phyloP scores from a whole-genome alignment of 2,329 filamentous ascomycete genomes.

The Trichoderma breve region DNA sequence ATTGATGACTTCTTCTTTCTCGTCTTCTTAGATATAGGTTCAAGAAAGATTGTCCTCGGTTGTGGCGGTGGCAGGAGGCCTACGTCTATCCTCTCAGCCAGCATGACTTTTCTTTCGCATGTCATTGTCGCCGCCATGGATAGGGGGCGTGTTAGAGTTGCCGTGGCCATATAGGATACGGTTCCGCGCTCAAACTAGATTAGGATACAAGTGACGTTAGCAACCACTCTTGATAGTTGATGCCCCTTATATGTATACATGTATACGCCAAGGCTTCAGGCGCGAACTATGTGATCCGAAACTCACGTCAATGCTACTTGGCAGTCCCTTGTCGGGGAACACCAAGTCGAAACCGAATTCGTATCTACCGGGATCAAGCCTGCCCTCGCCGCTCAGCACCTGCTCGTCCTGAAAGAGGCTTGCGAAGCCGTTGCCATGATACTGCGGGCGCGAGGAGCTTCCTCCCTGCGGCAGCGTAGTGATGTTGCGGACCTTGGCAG shows the following conservation, averaged over 20 bases:
- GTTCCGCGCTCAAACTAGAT: slow-evolving; percentile 88
- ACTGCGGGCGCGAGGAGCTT: slow-evolving; percentile 47
- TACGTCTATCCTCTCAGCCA: slow-evolving; percentile 83
- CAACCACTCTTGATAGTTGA: not conserved
- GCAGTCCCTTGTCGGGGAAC: slow-evolving; percentile 66
- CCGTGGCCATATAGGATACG: slow-evolving; percentile 86
- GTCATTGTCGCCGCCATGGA: slow-evolving; percentile 77
- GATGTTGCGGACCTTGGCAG: slow-evolving; percentile 49
- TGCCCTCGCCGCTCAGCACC: slow-evolving; percentile 74
- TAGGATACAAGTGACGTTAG: slow-evolving; percentile 13
- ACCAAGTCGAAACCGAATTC: slow-evolving; percentile 76
- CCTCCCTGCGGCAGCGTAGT: slow-evolving; percentile 42
- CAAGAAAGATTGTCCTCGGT: slow-evolving; percentile 79
- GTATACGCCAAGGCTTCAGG: not conserved
- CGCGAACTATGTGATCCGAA: not conserved
- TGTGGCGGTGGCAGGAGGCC: slow-evolving; percentile 71
- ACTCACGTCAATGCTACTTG: slow-evolving; percentile 93
- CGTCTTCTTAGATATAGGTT: slow-evolving; percentile 73
- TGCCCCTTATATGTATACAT: not conserved
- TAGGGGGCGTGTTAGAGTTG: slow-evolving; percentile 84
- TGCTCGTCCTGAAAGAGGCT: slow-evolving; percentile 80
- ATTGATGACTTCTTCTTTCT: slow-evolving; percentile 57
- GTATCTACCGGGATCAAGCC: slow-evolving; percentile 70
- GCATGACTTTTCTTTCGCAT: slow-evolving; percentile 76
- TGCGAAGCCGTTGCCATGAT: slow-evolving; percentile 75